Evolutionary conservation across 805 yeast genomes (phyloP).

Genomic region (Candida adriatica): DNA sequence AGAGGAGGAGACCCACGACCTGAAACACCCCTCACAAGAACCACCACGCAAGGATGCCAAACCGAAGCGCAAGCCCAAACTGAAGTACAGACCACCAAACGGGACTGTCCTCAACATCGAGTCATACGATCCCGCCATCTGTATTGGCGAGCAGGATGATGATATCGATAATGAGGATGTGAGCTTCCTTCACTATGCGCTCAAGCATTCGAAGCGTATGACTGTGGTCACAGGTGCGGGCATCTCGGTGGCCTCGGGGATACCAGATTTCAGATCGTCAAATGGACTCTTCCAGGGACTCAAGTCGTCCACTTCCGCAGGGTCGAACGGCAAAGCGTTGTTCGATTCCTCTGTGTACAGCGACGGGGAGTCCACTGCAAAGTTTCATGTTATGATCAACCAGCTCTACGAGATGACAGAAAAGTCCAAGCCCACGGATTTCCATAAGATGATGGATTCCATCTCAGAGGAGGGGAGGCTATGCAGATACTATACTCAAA

Average conservation of each 20-base stretch:
- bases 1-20: not conserved
- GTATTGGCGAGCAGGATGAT: conserved; percentile 28
- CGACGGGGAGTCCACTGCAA: conserved; percentile 47
- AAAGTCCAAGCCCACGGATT: conserved; percentile 61
- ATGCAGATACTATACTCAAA: conserved; percentile 76
- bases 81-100: conserved; percentile 38
- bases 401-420: conserved; percentile 49
- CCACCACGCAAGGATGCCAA: conserved; percentile 2
- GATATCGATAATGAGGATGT: conserved; percentile 33
- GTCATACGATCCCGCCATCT: conserved; percentile 16
- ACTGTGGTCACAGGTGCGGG: conserved; percentile 86
- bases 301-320: conserved; percentile 31
- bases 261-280: conserved; percentile 80
- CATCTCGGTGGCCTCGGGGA: conserved; percentile 83
- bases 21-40: not conserved
- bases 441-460: conserved; percentile 57
- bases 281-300: conserved; percentile 65
- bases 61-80: conserved; percentile 36
- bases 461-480: conserved; percentile 59
- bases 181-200: conserved; percentile 43
- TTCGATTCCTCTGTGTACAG: conserved; percentile 78
- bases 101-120: conserved; percentile 37
- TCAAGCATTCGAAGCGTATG: conserved; percentile 48
- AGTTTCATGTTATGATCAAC: conserved; percentile 71
- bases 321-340: conserved; percentile 52